Evolutionary conservation across 1,139 yeast genomes (phyloP), one percentile per base, ranked within the genome.

Genomic region (Debaryomyces sp.): DNA sequence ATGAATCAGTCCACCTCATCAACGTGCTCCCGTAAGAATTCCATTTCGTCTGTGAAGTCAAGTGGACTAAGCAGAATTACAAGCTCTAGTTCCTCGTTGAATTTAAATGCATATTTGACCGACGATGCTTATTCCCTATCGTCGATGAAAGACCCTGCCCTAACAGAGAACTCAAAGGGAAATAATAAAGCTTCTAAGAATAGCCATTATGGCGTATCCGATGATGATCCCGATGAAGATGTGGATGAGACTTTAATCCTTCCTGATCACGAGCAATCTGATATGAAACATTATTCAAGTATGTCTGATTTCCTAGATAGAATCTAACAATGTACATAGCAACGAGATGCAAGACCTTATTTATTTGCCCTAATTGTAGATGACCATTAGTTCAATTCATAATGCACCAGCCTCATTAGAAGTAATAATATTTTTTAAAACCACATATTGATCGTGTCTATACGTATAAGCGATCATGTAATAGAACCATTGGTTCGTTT

Each of bases 61-160:
- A 61, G 59, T 46, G 68, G 68, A 5, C 58, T 75, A 10, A 58
- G 67, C 45, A 60, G 73, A 37, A 72, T 75, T 29, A 66, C 79
- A 38, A 73, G 78, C 52, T 71, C 77, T 18, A 70, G 70, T 47
- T 71, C 78, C 29, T 72, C 78, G 33, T 63, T 76, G 37, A 76
- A 76, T 53, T 64, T 76, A 45, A 71, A 76, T 54, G 80, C 78
- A 7, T 76, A 74, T 51, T 62, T 76, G 44, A 74, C 78, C 4
- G 80, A 75, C 50, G 76, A 69, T 40, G 54, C 60, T 6, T 57
- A 51, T 26, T 54, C 61, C 6, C 33, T 50, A 4, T 37, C 29
- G 5, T 50, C 59, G 13, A 22, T 47, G 26, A 45, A 50, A 22
- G 46, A 35, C 29, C 27, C 41, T 27, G 30, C 23, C 32, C 17